phyloP scores from a whole-genome alignment of 2,329 filamentous ascomycete genomes.

The Colletotrichum liriopes region DNA sequence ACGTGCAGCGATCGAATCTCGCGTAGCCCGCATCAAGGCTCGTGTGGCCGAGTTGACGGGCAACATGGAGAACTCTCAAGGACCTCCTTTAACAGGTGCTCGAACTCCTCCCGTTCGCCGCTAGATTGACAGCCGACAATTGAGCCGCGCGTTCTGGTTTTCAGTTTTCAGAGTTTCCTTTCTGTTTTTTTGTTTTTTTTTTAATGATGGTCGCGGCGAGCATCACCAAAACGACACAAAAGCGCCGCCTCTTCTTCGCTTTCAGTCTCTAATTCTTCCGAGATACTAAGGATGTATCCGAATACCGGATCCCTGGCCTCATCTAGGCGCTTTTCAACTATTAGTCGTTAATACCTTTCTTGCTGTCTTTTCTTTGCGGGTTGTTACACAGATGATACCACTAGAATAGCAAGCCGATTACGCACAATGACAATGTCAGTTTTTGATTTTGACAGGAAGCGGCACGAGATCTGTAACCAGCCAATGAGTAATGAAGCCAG shows the following conservation, averaged over 20 bases:
- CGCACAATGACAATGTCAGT: constrained; percentile 36
- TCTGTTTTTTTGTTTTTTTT: background rate
- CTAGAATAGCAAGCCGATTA: constrained; percentile 43
- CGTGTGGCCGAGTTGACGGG: constrained; percentile 94
- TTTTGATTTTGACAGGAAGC: background rate
- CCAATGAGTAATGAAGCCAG: background rate
- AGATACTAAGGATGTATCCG: constrained; percentile 17
- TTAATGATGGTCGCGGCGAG: constrained; percentile 18
- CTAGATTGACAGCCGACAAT: constrained; percentile 17
- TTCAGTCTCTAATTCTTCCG: constrained; percentile 29
- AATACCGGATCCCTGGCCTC: constrained; percentile 21
- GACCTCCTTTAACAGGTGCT: constrained; percentile 49
- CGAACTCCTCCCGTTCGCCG: constrained; percentile 37
- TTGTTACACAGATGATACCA: constrained; percentile 45
- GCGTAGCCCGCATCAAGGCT: constrained; percentile 97
- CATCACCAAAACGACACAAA: constrained; percentile 15
- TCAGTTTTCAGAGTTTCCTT: no score
- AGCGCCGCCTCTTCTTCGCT: constrained; percentile 2
- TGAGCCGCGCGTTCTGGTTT: background rate
- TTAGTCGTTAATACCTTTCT: constrained; percentile 37
- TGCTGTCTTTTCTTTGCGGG: constrained; percentile 39
- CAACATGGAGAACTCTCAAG: constrained; percentile 76
- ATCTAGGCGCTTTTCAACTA: constrained; percentile 23
- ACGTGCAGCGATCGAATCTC: constrained; percentile 88
- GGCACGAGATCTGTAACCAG: background rate